Evolutionary conservation across 768 basidiomycete genomes (phyloP), one percentile per base, ranked within the genome.

Genomic region (Panellus pusillus): DNA sequence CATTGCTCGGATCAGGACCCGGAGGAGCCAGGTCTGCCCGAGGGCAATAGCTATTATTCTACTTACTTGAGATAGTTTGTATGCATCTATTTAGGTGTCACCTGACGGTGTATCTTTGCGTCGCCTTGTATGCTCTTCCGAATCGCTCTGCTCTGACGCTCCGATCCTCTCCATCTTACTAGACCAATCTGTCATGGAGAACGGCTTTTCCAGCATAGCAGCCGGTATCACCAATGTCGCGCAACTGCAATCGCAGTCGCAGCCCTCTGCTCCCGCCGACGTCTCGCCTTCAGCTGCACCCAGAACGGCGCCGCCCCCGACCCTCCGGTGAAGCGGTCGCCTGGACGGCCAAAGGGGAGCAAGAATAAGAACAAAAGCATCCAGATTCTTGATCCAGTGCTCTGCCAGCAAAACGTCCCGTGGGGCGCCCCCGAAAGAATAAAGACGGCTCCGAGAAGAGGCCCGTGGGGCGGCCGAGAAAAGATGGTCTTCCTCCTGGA

Each of bases 401-500:
- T 14, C 9, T 14, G 9, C 75, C 79, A 1, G 68, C 70, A 18
- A 90, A 90, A 67, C 84, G 89, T 39, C 80, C 80, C 15, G 87
- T 88, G 11, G 89, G 89, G 2, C 75, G 89, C 29, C 89, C 89
- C 63, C 87, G 85, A 12, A 89, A 87, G 73, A 91, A 91, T 65
- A 73, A 74, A 19, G 68, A 71, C 32, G 68, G 74, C 27, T 62
- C 70, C 31, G 62, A 68, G 11, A 87, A 87, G 68, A 75, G 90
- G 41, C 90, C 90, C 14, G 89, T 91, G 2, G 90, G 90, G 1
- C 76, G 90, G 13, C 90, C 90, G 3, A 72, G 90, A 61, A 90
- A 91, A 68, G 89, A 91, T 61, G 90, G 90, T 0, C 78, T 89
- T 35, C 89, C 89, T 37, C 85, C 89, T 28, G 89, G 89, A 12